Conservation (phyloP, 139 green algal species). For the Desmodesmus armatus region DNA sequence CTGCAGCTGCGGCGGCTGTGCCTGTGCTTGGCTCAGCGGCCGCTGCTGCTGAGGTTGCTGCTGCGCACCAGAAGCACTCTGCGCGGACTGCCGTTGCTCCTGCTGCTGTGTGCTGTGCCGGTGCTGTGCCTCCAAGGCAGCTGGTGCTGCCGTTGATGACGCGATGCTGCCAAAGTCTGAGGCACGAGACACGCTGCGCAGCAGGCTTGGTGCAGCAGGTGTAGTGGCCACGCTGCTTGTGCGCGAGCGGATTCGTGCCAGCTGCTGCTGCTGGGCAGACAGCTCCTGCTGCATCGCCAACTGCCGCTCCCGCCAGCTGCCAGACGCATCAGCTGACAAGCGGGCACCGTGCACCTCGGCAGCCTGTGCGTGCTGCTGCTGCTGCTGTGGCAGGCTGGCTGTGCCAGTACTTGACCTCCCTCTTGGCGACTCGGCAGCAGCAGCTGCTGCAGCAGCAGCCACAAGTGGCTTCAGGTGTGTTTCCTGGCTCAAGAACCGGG, state of each 20-base stretch:
- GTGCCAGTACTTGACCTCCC: too few species aligned
- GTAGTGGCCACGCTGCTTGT: constrained; percentile 10
- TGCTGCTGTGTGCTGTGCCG: too few species aligned
- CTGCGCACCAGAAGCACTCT: too few species aligned
- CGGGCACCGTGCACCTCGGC: neutral
- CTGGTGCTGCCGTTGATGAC: neutral
- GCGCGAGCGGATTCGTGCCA: neutral
- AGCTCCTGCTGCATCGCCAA: constrained; percentile 29
- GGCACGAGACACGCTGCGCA: neutral
- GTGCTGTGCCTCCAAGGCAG: too few species aligned
- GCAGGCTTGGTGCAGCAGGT: neutral
- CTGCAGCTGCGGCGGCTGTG: too few species aligned
- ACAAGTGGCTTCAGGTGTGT: too few species aligned
- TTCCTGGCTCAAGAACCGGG: too few species aligned
- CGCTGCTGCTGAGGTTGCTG: too few species aligned
- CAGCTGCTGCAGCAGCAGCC: too few species aligned
- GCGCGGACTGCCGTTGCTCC: too few species aligned
- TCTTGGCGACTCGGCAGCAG: too few species aligned
- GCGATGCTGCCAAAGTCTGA: neutral
- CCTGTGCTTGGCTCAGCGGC: too few species aligned
- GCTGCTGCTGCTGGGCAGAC: constrained; percentile 17
- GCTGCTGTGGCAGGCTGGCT: neutral
- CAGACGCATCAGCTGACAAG: neutral
- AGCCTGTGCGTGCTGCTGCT: neutral
- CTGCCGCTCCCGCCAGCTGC: constrained; percentile 4